Evolutionary conservation across 2,329 filamentous ascomycete species (phyloP), one percentile per base, ranked within the genome.

Genomic region (Alternaria metachromatica): DNA sequence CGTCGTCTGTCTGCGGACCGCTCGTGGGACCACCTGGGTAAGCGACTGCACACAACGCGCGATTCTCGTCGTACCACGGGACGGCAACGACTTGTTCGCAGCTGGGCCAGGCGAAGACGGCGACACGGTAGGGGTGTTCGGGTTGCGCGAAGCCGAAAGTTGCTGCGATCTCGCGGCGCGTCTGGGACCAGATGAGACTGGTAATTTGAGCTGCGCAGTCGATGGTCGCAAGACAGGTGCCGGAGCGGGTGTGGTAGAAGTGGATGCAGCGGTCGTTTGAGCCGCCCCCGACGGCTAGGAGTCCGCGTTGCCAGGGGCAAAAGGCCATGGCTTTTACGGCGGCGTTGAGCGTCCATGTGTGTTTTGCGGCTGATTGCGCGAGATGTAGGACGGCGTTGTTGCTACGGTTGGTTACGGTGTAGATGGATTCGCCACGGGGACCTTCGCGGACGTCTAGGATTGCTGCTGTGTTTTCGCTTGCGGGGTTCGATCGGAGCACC

Each of bases 301-400:
- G 86, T 4, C 91, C 92, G 23, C 92, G 88, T 60, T 95, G 92
- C 95, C 94, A 99, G 0, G 96, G 95, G 67, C 95, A 97, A 80
- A 98, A 98, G 2, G 96, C 94, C 71, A 98, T 96, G 30, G 96
- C 96, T 80, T 99, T 99, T 69, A 98, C 92, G 3, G 96, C 96
- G 1, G 95, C 95, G 25, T 88, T 88, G 77, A 99, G 93, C 11
- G 84, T 80, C 87, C 93, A 96, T 30, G 87, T 87, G 77, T 97
- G 89, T 71, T 87, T 90, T 72, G 92, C 88, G 28, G 84, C 82
- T 7, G 88, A 88, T 6, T 81, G 74, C 3, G 82, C 82, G 25
- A 92, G 80, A 23, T 84, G 81, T 18, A 85, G 59, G 20, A 82
- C 76, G 2, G 70, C 58, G 13, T 69, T 72, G 48, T 78, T 72